Evolutionary conservation across 305 asterid species (phyloP), one percentile per base, ranked within the genome.

Genomic region (Plantago coronopus): DNA sequence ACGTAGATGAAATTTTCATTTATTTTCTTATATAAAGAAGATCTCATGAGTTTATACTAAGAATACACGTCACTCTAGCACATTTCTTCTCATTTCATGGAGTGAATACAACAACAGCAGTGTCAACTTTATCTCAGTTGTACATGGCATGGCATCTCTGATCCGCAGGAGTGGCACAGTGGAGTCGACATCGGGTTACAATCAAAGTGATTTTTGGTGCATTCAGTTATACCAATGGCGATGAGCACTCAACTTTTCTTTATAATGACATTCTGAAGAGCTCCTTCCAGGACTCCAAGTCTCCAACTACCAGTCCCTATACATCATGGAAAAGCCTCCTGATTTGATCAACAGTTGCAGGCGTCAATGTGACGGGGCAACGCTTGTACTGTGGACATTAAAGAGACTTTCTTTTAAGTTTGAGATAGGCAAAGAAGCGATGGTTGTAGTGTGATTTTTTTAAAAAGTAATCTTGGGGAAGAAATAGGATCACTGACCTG

Each of bases 321-420:
- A 86, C 72, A 74, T 91, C 98, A 64, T 88, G 91, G 71, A 86
- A 91, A 51, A 91, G 85, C 86, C 98, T 84, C 79, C 96, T 77
- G 61, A 88, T 88, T 69, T 88, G 95, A 63, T 91, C 96, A 69
- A 91, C 95, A 11, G 89, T 70, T 29, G 98, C 85, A 54, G 96
- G 91, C 82, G 78, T 79, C 72, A 91, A 43, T 9, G 98, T 91
- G 27, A 86, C 86, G 3, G 98, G 96, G 72, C 98, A 91, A 9
- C 94, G 95, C 71, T 91, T 91, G 81, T 91, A 86, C 98, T 88
- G 95, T 59, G 51, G 23, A 65, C 72, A 68, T 34, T 14, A 68
- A 6, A 22, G 42, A 22, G 61, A 46, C 29, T 62, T 60, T 55
- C 47, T 11, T 22, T n/a, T 23, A 11, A 54, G 37, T 18, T 9